These are phyloP conservation scores for Plenodomus tracheiphilus DNA, from an alignment of 2,329 filamentous ascomycete species.

Conservation along the genomic window DNA sequence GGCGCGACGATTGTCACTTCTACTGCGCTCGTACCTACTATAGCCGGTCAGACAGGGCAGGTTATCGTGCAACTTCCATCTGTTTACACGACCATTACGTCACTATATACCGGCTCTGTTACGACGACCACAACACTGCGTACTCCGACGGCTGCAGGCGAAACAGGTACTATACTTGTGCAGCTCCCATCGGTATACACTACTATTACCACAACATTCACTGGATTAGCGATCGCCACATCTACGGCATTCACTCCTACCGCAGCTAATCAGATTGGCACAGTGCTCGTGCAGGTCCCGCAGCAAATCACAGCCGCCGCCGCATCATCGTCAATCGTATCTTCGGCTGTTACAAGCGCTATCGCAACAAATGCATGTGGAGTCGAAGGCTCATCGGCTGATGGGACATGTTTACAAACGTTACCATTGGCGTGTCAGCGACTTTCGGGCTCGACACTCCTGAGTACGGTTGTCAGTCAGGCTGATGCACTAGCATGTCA, in stretches of 20 bases:
- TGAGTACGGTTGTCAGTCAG: too few species aligned
- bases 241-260: not conserved
- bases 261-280: not conserved
- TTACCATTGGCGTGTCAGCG: too few species aligned
- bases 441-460: too few species aligned
- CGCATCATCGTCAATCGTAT: too few species aligned
- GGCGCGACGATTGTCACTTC: not conserved
- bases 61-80: constrained; percentile 1
- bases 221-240: not conserved
- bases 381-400: too few species aligned
- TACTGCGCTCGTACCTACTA: not conserved
- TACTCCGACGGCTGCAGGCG: not conserved
- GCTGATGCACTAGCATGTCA: too few species aligned
- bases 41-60: not conserved
- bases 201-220: not conserved
- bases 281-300: too few species aligned
- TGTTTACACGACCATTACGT: not conserved
- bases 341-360: too few species aligned
- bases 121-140: not conserved
- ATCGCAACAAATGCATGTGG: too few species aligned
- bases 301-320: too few species aligned
- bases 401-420: too few species aligned
- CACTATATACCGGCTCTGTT: not conserved
- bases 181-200: not conserved
- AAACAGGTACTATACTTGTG: not conserved